Conservation (phyloP, 1,284 basidiomycete species). For the Heterobasidion parviporum region DNA sequence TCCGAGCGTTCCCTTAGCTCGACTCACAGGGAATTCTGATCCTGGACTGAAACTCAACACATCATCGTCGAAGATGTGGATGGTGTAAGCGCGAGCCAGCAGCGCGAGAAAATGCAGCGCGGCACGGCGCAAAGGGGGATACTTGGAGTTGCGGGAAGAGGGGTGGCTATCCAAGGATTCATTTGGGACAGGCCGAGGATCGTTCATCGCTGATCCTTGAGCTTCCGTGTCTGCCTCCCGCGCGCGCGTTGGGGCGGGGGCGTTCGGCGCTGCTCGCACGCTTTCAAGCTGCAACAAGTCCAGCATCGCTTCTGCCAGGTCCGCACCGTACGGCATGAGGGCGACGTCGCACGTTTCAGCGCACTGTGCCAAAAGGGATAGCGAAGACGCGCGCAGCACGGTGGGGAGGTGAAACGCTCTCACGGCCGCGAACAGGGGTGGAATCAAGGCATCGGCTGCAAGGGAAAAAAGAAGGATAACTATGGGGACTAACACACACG, state of each 20-base stretch:
- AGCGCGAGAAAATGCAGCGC: slow-evolving; percentile 73
- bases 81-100: slow-evolving; percentile 47
- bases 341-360: slow-evolving; percentile 57
- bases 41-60: slow-evolving; percentile 8
- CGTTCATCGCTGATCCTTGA: neutral
- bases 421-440: slow-evolving; percentile 56
- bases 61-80: slow-evolving; percentile 36
- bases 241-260: slow-evolving; percentile 8
- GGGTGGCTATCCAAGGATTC: slow-evolving; percentile 43
- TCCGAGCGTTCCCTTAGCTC: slow-evolving; percentile 55
- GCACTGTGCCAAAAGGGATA: slow-evolving; percentile 77
- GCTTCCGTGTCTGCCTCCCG: slow-evolving; percentile 1
- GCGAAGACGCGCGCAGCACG: slow-evolving; percentile 68
- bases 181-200: no score
- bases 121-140: slow-evolving; percentile 75
- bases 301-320: slow-evolving; percentile 60
- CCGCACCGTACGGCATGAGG: slow-evolving; percentile 52
- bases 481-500: neutral
- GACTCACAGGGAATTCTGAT: slow-evolving; percentile 29
- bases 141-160: slow-evolving; percentile 49
- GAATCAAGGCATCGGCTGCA: slow-evolving; percentile 64
- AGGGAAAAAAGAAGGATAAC: slow-evolving; percentile 1
- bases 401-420: slow-evolving; percentile 57
- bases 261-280: slow-evolving; percentile 22
- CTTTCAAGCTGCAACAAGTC: slow-evolving; percentile 77